Evolutionary conservation across 2,329 filamentous ascomycete species (phyloP).

Genomic region (Sporothrix euskadiensis): DNA sequence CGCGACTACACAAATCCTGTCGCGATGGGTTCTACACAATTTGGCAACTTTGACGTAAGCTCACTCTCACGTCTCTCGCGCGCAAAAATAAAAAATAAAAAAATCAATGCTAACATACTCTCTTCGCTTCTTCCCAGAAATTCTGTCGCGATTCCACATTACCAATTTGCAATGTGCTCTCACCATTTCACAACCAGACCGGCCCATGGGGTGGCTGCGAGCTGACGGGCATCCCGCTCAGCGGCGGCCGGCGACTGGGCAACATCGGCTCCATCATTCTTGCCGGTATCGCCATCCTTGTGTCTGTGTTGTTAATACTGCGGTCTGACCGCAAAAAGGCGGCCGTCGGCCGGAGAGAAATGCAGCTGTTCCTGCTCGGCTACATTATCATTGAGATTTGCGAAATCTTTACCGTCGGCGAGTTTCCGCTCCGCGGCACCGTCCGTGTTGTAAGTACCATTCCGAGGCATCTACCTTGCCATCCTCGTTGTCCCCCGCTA

Average conservation of each 20-base stretch:
- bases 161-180: constrained; percentile 81
- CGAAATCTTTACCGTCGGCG: constrained; percentile 94
- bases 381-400: constrained; percentile 89
- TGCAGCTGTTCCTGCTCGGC: constrained; percentile 87
- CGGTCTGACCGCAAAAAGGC: constrained; percentile 87
- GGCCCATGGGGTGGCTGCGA: constrained; percentile 69
- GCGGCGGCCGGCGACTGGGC: constrained; percentile 64
- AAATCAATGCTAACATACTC: background rate
- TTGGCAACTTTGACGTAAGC: constrained; percentile 62
- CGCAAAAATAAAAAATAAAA: no score
- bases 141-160: constrained; percentile 84
- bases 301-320: constrained; percentile 68
- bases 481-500: background rate
- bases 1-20: constrained; percentile 2
- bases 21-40: constrained; percentile 61
- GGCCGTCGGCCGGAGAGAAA: constrained; percentile 92
- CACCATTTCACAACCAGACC: constrained; percentile 58
- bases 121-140: constrained; percentile 52
- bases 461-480: no score
- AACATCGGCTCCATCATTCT: constrained; percentile 94
- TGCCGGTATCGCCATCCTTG: constrained; percentile 71
- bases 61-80: background rate
- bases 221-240: constrained; percentile 72
- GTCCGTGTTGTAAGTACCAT: constrained; percentile 67
- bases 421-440: constrained; percentile 71